phyloP scores from a whole-genome alignment of 78 protist genomes.

The Polysphondylium violaceum region DNA sequence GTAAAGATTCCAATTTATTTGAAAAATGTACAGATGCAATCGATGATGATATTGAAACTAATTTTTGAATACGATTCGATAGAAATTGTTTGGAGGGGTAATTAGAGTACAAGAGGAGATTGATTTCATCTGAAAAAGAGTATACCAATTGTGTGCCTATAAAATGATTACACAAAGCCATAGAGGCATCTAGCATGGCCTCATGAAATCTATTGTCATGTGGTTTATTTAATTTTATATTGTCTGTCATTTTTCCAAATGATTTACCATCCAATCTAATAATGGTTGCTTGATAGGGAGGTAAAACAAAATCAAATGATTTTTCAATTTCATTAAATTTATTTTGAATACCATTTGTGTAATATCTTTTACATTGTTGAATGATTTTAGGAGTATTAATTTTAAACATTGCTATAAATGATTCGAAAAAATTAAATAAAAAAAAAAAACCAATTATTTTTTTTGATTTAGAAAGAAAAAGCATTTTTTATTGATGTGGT shows the following conservation, averaged over 20 bases:
- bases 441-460: too few relatives aligned
- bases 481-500: not conserved
- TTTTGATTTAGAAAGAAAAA: not conserved
- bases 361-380: too few relatives aligned
- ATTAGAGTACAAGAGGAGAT: not conserved
- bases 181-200: slow-evolving; percentile 14
- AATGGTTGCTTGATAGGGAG: slow-evolving; percentile 31
- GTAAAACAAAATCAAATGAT: slow-evolving; percentile 20
- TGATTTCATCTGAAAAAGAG: slow-evolving; percentile 49
- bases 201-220: slow-evolving; percentile 31
- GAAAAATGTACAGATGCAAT: slow-evolving; percentile 15
- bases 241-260: not conserved
- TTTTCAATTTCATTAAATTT: slow-evolving; percentile 28
- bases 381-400: too few relatives aligned
- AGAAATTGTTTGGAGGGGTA: not conserved
- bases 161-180: not conserved
- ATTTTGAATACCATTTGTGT: too few relatives aligned
- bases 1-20: not conserved
- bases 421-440: too few relatives aligned
- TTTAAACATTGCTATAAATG: too few relatives aligned
- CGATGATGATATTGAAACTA: slow-evolving; percentile 4
- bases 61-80: slow-evolving; percentile 43
- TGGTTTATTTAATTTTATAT: not conserved
- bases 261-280: slow-evolving; percentile 25
- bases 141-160: slow-evolving; percentile 1